Base-by-base conservation (phyloP, 805 yeast species). In the Candida nonsorbophila region DNA sequence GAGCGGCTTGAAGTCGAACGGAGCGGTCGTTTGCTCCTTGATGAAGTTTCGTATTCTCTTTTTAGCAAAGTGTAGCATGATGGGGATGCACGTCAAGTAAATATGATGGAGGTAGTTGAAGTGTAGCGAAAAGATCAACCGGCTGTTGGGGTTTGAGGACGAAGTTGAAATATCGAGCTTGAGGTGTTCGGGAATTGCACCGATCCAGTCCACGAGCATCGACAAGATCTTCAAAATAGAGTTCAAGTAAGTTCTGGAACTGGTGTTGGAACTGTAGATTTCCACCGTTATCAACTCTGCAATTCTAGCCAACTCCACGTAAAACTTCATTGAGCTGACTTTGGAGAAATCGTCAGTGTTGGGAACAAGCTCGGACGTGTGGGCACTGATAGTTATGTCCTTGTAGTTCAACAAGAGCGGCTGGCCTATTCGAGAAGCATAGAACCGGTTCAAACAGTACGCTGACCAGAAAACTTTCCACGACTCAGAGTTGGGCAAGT, bases 21-120 rank as follows among this genome's bases (percentile, higher is more conserved):
- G 17, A 3, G 20, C 25, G n/a, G n/a, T 15, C 7, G 13, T 17
- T 14, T 11, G 8, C 10, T 29, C 22, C 14, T 14, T 17, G 5
- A 18, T 38, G 27, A 24, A 42, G 12, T 38, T 25, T 4, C 34
- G 22, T 6, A 52, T 41, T 13, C 35, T 41, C 7, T 38, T 20
- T 27, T 44, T 47, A 6, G 46, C 45, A 18, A 51, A 41, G 29
- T 52, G 42, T 4, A 52, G 14, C 13, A 51, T 16, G 2, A 52
- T 42, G 3, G 59, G 59, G 13, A 53, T 42, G 22, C 47, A 44
- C 1, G 52, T 40, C 16, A 53, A 32, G 25, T 51, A 45, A 3
- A 53, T 44, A 26, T 49, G 53, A 34, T 53, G 59, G 4, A 51
- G 34, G 27, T 52, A 51, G 24, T 53, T 53, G 33, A 51, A 45